Evolutionary conservation across 768 basidiomycete genomes (phyloP), one percentile per base, ranked within the genome.

Genomic region (Hemileccinum rubropunctum): DNA sequence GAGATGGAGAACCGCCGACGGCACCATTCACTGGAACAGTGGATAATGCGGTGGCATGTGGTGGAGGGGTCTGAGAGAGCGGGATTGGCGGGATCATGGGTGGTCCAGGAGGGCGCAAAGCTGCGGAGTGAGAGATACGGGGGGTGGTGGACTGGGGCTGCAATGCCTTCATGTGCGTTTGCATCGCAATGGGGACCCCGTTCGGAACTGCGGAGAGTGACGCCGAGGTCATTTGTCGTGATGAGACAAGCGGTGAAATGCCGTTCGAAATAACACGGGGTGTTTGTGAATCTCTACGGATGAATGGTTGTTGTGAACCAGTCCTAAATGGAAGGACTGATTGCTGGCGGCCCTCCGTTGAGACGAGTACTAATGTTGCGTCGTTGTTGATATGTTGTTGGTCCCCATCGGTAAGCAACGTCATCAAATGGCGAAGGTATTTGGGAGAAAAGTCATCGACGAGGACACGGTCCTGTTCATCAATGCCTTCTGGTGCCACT

Each of bases 401-500:
- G 48, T 88, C 86, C 8, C 67, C 50, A 23, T 86, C 86, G 1
- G 68, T 69, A 37, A 86, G 71, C 1, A 88, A 70, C 0, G 76
- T 73, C 76, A 83, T 81, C 40, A 74, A 65, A 36, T 80, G 74
- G 36, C 74, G 71, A 50, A 87, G 58, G 59, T 81, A 79, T 81
- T 78, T 75, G 6, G 79, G 64, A 41, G 81, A 77, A 54, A 77
- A 87, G 51, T 91, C 89, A 55, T 91, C 88, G 8, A 90, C 63
- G n/a, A 91, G 67, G 0, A 78, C 64, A 8, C 88, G 75, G 49
- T 84, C 80, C 42, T 83, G 79, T 60, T 89, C 88, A 14, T 90
- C 87, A 5, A 76, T 51, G 11, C 85, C 84, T 41, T 77, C 76
- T 3, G 80, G 76, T 5, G 77, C 82, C 50, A 76, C 67, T 0